Base-by-base conservation (phyloP, 2,329 filamentous ascomycete genomes). In the Pseudogymnoascus sp. region DNA sequence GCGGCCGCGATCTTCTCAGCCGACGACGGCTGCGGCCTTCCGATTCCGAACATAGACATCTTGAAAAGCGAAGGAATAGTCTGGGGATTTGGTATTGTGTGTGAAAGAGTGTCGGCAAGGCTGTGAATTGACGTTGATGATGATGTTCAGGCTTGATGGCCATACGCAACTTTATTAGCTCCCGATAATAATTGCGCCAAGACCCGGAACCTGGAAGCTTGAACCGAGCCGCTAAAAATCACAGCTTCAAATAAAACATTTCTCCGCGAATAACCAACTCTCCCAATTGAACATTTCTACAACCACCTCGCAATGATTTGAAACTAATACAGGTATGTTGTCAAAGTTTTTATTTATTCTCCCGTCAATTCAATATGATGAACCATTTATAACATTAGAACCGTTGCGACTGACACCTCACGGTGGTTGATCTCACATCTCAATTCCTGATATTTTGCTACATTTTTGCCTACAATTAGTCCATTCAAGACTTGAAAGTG, bases 1-100 rank as follows among this genome's bases (percentile, higher is more conserved):
- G 96, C 93, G 72, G 91, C 90, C 72, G 91, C 90, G 76, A 99
- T 95, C 85, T 97, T 99, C 83, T 97, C 90, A 77, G 91, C 93
- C 73, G 93, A 96, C 67, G 91, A 89, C 75, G 93, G 89, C 80
- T 97, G 91, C 66, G 91, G 90, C 69, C 86, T 82, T 72, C 82
- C 81, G 74, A 88, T 85, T 74, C 88, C 88, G 70, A 90, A 83
- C 80, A 89, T 88, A 67, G 87, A 89, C 88, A 90, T 90, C 62
- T 70, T 82, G 75, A 55, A 21, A 55, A 25, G 16, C 4, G 35
- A 28, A 61, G 16, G 25, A 45, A 21, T 31, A 23, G 59, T 16
- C 14, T 31, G 23, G n/a, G 33, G 33, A 40, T 37, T 60, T 60
- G 43, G 23, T 55, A 25, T 59, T 8, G 18, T 43, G 4, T 59